phyloP scores from a whole-genome alignment of 192 early-diverging fungal genomes.

The Umbelopsis sp. region DNA sequence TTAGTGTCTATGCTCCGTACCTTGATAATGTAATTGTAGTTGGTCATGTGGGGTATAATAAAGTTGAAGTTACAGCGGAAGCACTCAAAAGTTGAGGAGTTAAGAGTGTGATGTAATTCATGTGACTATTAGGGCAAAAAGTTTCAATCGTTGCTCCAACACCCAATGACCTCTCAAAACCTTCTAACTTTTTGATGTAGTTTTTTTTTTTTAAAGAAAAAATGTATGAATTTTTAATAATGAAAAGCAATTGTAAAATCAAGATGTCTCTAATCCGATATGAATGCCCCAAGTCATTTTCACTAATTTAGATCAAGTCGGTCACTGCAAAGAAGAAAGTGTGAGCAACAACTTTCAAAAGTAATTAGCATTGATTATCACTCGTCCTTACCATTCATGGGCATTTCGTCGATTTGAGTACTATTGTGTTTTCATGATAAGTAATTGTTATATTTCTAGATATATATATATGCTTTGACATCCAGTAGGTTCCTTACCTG shows the following conservation, averaged over 20 bases:
- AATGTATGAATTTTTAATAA: background rate
- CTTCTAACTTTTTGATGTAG: background rate
- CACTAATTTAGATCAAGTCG: background rate
- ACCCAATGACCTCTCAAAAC: background rate
- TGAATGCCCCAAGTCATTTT: background rate
- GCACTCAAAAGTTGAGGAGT: background rate
- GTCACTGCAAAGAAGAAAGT: background rate
- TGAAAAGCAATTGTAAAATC: background rate
- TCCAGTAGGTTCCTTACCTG: constrained; percentile 46
- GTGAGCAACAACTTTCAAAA: background rate
- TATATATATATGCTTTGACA: background rate
- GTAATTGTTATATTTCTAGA: background rate
- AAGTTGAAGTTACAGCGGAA: background rate
- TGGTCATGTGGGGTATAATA: constrained; percentile 39
- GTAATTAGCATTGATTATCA: background rate
- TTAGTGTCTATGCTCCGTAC: constrained; percentile 31
- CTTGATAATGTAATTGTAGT: constrained; percentile 65
- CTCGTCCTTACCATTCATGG: constrained; percentile 70
- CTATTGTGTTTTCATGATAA: background rate
- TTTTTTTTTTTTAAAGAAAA: background rate
- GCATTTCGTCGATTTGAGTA: constrained; percentile 99
- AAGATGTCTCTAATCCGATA: background rate
- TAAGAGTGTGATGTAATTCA: background rate
- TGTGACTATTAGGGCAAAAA: background rate
- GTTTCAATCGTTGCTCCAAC: background rate